Percentiles rank a stretch among this genome's conserved stretches.
These are phyloP conservation scores for Anthostomella pinea DNA, from an alignment of 2,329 filamentous ascomycete species.

Conservation along the genomic window DNA sequence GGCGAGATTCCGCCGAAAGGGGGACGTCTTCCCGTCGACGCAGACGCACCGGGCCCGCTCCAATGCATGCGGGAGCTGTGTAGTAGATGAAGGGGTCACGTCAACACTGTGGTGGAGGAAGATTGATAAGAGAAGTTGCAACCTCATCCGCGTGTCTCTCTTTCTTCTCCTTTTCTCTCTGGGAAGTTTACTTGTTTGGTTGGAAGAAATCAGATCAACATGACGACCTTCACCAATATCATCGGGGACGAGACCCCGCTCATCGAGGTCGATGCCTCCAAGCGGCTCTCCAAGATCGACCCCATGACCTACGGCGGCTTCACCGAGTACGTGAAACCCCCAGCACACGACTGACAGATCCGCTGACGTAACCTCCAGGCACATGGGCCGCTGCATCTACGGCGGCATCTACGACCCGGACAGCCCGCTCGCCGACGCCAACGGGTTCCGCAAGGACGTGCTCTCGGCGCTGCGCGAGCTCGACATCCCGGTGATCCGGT, in stretches of 20 bases:
- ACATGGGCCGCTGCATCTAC: conserved; percentile 89
- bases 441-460: conserved; percentile 78
- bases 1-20: conserved; percentile 20
- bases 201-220: conserved; percentile 32
- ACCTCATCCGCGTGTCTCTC: too few relatives aligned
- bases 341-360: too few relatives aligned
- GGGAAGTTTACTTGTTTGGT: background rate
- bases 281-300: conserved; percentile 70
- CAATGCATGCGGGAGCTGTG: conserved; percentile 20
- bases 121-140: too few relatives aligned
- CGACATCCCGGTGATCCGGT: conserved; percentile 72
- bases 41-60: background rate
- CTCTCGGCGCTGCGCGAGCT: conserved; percentile 71
- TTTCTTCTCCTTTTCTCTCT: background rate
- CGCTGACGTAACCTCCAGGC: conserved; percentile 45
- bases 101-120: too few relatives aligned
- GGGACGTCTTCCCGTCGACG: background rate
- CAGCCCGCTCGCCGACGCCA: conserved; percentile 67
- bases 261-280: conserved; percentile 62
- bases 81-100: too few relatives aligned
- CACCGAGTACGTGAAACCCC: conserved; percentile 62
- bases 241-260: conserved; percentile 56
- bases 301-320: conserved; percentile 82
- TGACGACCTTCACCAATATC: conserved; percentile 73
- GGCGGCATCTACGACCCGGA: conserved; percentile 80